These are phyloP conservation scores for Favolaschia claudopus DNA, from an alignment of 768 basidiomycete genomes.

Conservation along the genomic window DNA sequence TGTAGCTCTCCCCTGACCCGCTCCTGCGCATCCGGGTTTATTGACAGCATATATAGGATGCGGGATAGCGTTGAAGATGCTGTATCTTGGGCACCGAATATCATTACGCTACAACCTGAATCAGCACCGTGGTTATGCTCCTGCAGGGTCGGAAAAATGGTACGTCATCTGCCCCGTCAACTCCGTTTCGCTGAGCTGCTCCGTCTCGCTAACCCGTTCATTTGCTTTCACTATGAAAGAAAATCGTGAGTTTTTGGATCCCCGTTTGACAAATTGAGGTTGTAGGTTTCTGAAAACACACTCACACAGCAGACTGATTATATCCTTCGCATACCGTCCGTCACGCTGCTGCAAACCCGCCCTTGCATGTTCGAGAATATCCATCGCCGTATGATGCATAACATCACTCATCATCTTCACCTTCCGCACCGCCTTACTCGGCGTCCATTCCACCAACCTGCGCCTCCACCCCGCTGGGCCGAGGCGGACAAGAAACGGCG, in stretches of 20 bases:
- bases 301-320: slow-evolving; percentile 59
- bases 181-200: slow-evolving; percentile 51
- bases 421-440: slow-evolving; percentile 46
- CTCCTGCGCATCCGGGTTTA: slow-evolving; percentile 47
- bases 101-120: slow-evolving; percentile 45
- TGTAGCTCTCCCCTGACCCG: slow-evolving; percentile 46
- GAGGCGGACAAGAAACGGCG: slow-evolving; percentile 51
- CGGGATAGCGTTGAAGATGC: slow-evolving; percentile 54
- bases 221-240: slow-evolving; percentile 45
- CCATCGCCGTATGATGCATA: slow-evolving; percentile 50
- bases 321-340: slow-evolving; percentile 47
- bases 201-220: slow-evolving; percentile 38
- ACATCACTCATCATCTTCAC: slow-evolving; percentile 56
- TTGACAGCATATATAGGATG: slow-evolving; percentile 47
- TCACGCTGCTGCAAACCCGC: slow-evolving; percentile 31
- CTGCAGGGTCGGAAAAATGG: background rate
- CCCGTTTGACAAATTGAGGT: no score
- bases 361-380: slow-evolving; percentile 50
- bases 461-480: slow-evolving; percentile 52
- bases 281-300: background rate
- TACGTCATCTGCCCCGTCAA: slow-evolving; percentile 60
- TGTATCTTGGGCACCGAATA: slow-evolving; percentile 61
- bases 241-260: no score
- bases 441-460: slow-evolving; percentile 50
- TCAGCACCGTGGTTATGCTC: background rate